Base-by-base conservation (phyloP, 2,329 filamentous ascomycete genomes). In the Paecilomyces dactylethromorphus region DNA sequence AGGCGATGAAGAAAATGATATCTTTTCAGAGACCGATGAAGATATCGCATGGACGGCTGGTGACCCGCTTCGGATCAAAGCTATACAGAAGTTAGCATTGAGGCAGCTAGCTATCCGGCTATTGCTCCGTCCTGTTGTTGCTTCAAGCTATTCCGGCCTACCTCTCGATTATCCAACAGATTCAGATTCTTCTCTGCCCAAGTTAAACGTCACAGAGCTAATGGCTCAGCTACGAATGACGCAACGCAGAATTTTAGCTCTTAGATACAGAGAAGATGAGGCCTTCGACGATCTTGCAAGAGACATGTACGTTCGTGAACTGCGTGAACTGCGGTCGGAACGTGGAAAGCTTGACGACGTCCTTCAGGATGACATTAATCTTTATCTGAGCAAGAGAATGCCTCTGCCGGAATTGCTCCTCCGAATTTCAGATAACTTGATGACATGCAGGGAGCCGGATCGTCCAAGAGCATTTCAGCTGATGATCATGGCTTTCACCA, bases 81-180 rank as follows among this genome's bases (percentile, higher is more conserved):
- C 71, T 31, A 72, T 78, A 15, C 72, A 73, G 54, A 72, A 70
- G 53, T 63, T 78, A 11, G 75, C 74, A 15, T 57, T 76, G 53
- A 72, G 68, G 50, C 73, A 76, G 64, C 70, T 77, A 4, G 72
- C 72, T 11, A 73, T 77, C 50, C 67, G 72, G 12, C 60, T 77
- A 45, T 55, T 78, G 29, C 64, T 78, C 18, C 72, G 75, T 10
- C 74, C 74, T 11, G 65, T 66, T 6, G 67, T 78, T 33, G 74
- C 74, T 2, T 74, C 76, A 58, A 67, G 67, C 29, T 78, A 78
- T 54, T 63, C 63, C 6, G 73, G 72, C 4, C 53, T 74, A 5
- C 64, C 64, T 24, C 69, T 71, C 62, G 67, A 69, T 13, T 73
- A 75, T 56, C 58, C 59, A 1, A 56, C 66, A 4, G 72, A 74